A percentile compares a stretch with the other conserved stretches of the same genome.
Evolutionary conservation across 129 eudicot genomes (phyloP).

Genomic region (sunflower (Helianthus annuus)): DNA sequence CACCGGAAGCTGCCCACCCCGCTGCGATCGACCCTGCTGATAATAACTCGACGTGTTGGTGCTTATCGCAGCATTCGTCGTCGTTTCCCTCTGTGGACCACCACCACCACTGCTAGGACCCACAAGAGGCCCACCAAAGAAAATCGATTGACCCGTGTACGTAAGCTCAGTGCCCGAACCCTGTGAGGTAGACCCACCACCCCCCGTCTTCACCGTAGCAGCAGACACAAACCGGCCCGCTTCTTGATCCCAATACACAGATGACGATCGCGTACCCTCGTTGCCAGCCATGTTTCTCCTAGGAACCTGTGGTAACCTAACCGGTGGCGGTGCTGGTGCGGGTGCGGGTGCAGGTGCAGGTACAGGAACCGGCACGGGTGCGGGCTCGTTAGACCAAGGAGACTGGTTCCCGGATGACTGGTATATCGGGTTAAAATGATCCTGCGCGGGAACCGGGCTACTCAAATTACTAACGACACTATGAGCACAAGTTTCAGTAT

Average conservation of each 20-base stretch:
- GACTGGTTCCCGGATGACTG: slow-evolving; percentile 73
- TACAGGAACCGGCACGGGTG: background rate
- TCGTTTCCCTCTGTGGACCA: slow-evolving; percentile 42
- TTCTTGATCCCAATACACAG: slow-evolving; percentile 82
- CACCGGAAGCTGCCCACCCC: slow-evolving; percentile 94
- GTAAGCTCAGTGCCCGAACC: slow-evolving; percentile 68
- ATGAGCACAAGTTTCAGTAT: slow-evolving; percentile 59
- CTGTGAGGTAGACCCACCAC: slow-evolving; percentile 51
- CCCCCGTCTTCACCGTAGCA: slow-evolving; percentile 38
- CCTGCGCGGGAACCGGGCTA: slow-evolving; percentile 61
- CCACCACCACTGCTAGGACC: slow-evolving; percentile 25
- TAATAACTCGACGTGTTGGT: slow-evolving; percentile 52
- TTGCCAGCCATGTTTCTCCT: slow-evolving; percentile 40
- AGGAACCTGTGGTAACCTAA: slow-evolving; percentile 33
- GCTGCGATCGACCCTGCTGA: slow-evolving; percentile 81
- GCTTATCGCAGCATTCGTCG: slow-evolving; percentile 19
- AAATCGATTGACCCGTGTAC: slow-evolving; percentile 86
- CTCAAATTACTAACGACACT: slow-evolving; percentile 70
- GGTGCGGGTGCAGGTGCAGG: background rate
- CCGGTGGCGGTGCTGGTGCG: slow-evolving; percentile 27
- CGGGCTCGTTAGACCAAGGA: slow-evolving; percentile 50
- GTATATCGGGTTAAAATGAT: slow-evolving; percentile 74
- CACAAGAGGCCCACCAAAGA: slow-evolving; percentile 86
- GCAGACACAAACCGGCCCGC: slow-evolving; percentile 86
- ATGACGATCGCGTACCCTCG: slow-evolving; percentile 47